Evolutionary conservation across 2,329 filamentous ascomycete species (phyloP), one percentile per base, ranked within the genome.

Genomic region (Colletotrichum somersetense): DNA sequence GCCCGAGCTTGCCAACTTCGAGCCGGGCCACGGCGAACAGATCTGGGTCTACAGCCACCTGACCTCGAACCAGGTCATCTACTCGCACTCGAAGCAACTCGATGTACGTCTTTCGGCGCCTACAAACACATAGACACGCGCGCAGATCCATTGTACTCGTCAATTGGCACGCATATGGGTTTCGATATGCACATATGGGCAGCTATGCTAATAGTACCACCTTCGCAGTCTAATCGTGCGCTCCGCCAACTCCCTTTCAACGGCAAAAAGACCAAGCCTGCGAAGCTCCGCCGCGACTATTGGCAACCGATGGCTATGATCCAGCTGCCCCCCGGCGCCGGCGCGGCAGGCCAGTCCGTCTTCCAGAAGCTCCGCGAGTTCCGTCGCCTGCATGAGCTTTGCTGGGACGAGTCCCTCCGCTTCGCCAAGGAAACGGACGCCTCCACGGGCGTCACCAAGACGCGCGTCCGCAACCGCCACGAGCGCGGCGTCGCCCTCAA

Each of bases 281-380:
- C 86, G 66, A 89, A 88, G 76, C 82, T 92, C 50, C 89, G 91
- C 71, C 91, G 90, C 80, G 91, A 93, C 82, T 89, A 90, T 81
- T 92, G 91, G 91, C 82, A 83, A 44, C 88, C 89, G 8, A 82
- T 92, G 76, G 89, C 89, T 62, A 81, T 86, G 74, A 88, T 92
- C 73, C 82, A 86, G 77, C 90, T 93, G 78, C 85, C 86, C 55
- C 72, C 80, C 56, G 87, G 86, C 55, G 81, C 83, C 50, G 87
- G 86, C 71, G 78, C 82, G 35, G 82, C 90, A 18, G 91, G 91
- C 33, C 87, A 87, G 40, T 88, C 85, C 63, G 88, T 89, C 56
- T 92, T 85, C 80, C 88, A 90, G 76, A 89, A 88, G 78, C 84
- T 92, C 76, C 89, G 89, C 76, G 91, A 93, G 82, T 87, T 91